Percentiles rank a stretch among this genome's conserved stretches.
Conservation (phyloP, 768 basidiomycete genomes). For the Neoboletus magnificus region DNA sequence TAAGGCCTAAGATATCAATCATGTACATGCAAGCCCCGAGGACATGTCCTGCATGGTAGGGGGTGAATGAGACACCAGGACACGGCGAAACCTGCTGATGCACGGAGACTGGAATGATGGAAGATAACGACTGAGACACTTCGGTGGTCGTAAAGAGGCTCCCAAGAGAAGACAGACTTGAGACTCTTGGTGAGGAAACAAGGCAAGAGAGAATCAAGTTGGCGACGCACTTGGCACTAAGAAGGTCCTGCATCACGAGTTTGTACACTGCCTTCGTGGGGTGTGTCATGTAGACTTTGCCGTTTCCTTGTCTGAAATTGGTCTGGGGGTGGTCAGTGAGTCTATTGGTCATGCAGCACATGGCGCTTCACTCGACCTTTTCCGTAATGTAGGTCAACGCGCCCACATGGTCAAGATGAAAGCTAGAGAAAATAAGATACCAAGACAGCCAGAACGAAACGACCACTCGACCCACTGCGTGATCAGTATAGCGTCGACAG, state of each 20-base stretch:
- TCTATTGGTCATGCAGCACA: background rate
- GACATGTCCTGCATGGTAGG: constrained; percentile 97
- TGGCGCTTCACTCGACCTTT: constrained; percentile 53
- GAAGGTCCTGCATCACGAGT: constrained; percentile 97
- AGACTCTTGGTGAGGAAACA: background rate
- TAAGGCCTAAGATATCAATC: constrained; percentile 91
- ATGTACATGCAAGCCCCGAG: constrained; percentile 97
- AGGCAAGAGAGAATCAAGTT: background rate
- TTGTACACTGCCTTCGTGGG: constrained; percentile 97
- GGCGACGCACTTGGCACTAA: constrained; percentile 74
- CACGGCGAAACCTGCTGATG: constrained; percentile 89
- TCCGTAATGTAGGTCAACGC: constrained; percentile 95
- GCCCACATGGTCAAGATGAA: constrained; percentile 96
- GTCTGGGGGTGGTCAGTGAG: constrained; percentile 52
- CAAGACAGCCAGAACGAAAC: background rate
- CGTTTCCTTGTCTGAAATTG: constrained; percentile 94
- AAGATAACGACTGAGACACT: constrained; percentile 73
- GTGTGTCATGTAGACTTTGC: constrained; percentile 99
- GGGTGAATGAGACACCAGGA: constrained; percentile 88
- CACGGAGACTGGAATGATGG: constrained; percentile 82
- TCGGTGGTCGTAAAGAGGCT: constrained; percentile 73
- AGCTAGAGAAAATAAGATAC: constrained; percentile 45
- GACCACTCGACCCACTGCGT: constrained; percentile 70
- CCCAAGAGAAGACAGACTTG: constrained; percentile 61
- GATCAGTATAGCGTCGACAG: constrained; percentile 89